Percentiles rank a stretch among this genome's conserved stretches.
Evolutionary conservation across 1,139 yeast genomes (phyloP).

Genomic region (Candida sp.): DNA sequence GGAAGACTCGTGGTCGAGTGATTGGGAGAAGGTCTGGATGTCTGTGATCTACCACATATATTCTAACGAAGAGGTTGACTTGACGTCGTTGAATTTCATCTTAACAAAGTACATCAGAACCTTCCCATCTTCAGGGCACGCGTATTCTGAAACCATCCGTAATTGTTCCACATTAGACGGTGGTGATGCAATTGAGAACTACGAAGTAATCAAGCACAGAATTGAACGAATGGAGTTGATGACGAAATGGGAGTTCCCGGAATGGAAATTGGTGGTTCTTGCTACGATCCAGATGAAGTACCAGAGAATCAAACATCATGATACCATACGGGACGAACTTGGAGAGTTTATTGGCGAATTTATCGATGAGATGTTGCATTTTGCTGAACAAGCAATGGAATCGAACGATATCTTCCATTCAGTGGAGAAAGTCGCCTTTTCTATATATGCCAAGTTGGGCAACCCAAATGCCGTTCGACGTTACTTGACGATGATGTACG

Average conservation of each 20-base stretch:
- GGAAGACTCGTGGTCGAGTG: constrained; percentile 11
- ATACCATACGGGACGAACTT: constrained; percentile 1
- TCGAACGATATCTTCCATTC: constrained; percentile 42
- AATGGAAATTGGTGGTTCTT: constrained; percentile 40
- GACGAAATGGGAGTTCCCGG: constrained; percentile 26
- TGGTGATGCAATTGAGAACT: not conserved
- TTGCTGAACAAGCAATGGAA: constrained; percentile 25
- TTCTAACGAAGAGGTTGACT: constrained; percentile 6
- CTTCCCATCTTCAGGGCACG: constrained; percentile 25
- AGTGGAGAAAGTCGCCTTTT: constrained; percentile 43
- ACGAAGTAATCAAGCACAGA: constrained; percentile 10
- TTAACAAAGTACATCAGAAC: constrained; percentile 23
- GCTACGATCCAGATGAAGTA: constrained; percentile 27
- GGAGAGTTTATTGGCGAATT: constrained; percentile 14
- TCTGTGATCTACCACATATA: constrained; percentile 17
- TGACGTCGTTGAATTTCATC: constrained; percentile 14
- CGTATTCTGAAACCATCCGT: constrained; percentile 35
- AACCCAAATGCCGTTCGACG: constrained; percentile 29
- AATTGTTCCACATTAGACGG: constrained; percentile 15
- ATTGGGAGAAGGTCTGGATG: constrained; percentile 34
- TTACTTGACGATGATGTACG: constrained; percentile 29
- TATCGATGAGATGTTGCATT: constrained; percentile 14
- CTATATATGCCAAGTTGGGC: constrained; percentile 28
- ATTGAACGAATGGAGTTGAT: constrained; percentile 19
- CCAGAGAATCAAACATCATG: constrained; percentile 11